A percentile compares a stretch with the other conserved stretches of the same genome.
These are phyloP conservation scores for Mycena rosella DNA, from an alignment of 768 basidiomycete species.

Conservation along the genomic window DNA sequence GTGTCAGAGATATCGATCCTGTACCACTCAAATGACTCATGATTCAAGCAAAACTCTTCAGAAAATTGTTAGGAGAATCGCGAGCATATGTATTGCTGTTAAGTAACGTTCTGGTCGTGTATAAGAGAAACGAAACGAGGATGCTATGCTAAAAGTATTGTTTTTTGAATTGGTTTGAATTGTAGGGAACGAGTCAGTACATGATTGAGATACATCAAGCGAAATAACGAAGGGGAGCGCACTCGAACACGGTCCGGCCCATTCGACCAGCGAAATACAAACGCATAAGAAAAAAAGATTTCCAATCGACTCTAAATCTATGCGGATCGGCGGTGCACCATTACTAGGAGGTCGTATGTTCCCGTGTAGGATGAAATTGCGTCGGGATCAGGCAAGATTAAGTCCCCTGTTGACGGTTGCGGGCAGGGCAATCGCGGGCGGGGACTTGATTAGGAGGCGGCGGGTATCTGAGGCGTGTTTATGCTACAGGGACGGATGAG, in stretches of 20 bases:
- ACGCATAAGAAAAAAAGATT: conserved; percentile 34
- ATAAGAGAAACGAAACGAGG: conserved; percentile 16
- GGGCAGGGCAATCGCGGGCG: conserved; percentile 18
- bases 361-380: conserved; percentile 26
- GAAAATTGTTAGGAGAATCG: not conserved
- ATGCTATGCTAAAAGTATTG: conserved; percentile 30
- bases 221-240: conserved; percentile 18
- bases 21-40: no score
- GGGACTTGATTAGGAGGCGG: conserved; percentile 29
- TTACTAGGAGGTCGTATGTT: conserved; percentile 21
- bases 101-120: conserved; percentile 27
- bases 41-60: not conserved
- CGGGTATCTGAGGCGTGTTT: conserved; percentile 34
- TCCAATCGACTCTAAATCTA: conserved; percentile 36
- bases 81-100: conserved; percentile 25
- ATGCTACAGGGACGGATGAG: conserved; percentile 32
- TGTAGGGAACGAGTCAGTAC: conserved; percentile 21
- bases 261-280: conserved; percentile 33
- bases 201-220: conserved; percentile 33
- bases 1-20: no score
- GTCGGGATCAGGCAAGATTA: conserved; percentile 27
- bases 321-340: conserved; percentile 28
- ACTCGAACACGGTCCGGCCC: conserved; percentile 13
- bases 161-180: conserved; percentile 25
- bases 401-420: conserved; percentile 14